phyloP scores from a whole-genome alignment of 164 flowering plant genomes.

The Tetracentron sinense region DNA sequence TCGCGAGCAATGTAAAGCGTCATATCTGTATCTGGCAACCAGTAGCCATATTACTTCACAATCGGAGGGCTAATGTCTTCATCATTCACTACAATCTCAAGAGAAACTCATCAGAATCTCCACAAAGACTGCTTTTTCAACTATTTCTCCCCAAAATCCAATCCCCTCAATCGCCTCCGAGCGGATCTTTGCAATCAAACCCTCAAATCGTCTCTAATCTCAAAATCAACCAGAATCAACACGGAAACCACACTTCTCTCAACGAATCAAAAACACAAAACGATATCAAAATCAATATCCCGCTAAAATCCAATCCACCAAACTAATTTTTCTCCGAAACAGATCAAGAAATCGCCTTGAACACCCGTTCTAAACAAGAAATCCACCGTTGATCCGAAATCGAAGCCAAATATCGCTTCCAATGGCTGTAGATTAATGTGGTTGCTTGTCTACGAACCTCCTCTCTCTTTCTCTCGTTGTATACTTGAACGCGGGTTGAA shows the following conservation, averaged over 20 bases:
- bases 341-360: not conserved
- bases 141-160: not conserved
- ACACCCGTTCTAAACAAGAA: not conserved
- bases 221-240: not conserved
- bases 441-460: not conserved
- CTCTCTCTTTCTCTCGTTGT: conserved; percentile 2
- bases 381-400: not conserved
- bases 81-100: conserved; percentile 20
- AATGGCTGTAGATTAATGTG: not conserved
- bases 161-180: conserved; percentile 5
- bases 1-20: conserved; percentile 90
- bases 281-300: not conserved
- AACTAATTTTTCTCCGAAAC: not conserved
- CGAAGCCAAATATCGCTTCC: not conserved
- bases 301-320: not conserved
- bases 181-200: conserved; percentile 5
- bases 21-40: conserved; percentile 40
- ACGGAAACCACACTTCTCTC: not conserved
- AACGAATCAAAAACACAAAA: conserved; percentile 5
- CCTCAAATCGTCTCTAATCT: not conserved
- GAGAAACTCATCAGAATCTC: not conserved
- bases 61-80: conserved; percentile 25
- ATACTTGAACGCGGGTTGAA: conserved; percentile 32
- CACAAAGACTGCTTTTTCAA: not conserved
- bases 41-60: conserved; percentile 58